Evolutionary conservation across 306 rosid species (phyloP).

Genomic region (Medicago ruthenica): DNA sequence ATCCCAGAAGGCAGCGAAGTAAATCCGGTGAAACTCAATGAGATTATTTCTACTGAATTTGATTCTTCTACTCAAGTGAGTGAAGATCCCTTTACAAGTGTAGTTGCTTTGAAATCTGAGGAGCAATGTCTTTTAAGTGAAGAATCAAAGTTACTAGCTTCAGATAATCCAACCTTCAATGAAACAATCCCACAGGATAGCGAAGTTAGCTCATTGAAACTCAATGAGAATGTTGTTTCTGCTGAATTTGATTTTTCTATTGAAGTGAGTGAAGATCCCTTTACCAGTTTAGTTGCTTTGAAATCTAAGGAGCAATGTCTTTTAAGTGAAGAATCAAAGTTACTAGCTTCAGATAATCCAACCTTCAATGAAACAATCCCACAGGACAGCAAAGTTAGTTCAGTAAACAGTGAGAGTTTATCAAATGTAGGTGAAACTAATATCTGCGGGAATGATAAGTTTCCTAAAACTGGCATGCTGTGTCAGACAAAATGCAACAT

Average conservation of each 20-base stretch:
- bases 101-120: slow-evolving; percentile 33
- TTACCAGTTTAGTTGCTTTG: slow-evolving; percentile 33
- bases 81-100: slow-evolving; percentile 17
- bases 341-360: too few relatives aligned
- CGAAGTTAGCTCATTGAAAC: slow-evolving; percentile 42
- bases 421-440: slow-evolving; percentile 47
- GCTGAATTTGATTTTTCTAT: slow-evolving; percentile 31
- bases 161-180: slow-evolving; percentile 37
- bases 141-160: slow-evolving; percentile 36
- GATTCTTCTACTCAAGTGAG: slow-evolving; percentile 41
- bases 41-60: slow-evolving; percentile 41
- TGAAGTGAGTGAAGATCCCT: slow-evolving; percentile 40
- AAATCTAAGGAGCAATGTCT: slow-evolving; percentile 41
- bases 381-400: too few relatives aligned
- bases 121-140: too few relatives aligned
- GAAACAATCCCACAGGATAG: slow-evolving; percentile 33
- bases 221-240: background rate
- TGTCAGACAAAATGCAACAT: slow-evolving; percentile 26
- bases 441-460: slow-evolving; percentile 37
- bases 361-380: too few relatives aligned
- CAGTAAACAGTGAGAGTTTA: too few relatives aligned
- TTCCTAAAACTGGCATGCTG: slow-evolving; percentile 38
- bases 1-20: too few relatives aligned
- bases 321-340: too few relatives aligned
- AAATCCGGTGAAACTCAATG: too few relatives aligned